These are phyloP conservation scores for Kurtzmaniella quercitrusa DNA, from an alignment of 1,139 yeast species.

Conservation along the genomic window DNA sequence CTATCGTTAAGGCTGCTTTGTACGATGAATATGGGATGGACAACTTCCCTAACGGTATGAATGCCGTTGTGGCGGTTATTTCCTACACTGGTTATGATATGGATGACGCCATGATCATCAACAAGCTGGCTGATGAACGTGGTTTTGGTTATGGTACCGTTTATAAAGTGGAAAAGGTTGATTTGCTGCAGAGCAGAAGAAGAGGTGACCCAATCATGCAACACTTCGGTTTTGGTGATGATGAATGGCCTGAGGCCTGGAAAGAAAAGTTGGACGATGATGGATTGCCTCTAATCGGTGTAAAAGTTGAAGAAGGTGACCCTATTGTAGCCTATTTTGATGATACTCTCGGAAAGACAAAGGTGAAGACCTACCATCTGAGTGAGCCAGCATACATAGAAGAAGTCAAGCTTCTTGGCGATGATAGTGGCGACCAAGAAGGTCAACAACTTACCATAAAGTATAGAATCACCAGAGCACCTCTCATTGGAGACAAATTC, in stretches of 20 bases:
- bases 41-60: constrained; percentile 96
- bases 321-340: constrained; percentile 92
- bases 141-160: constrained; percentile 98
- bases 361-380: constrained; percentile 88
- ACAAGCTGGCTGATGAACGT: constrained; percentile 94
- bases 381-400: constrained; percentile 93
- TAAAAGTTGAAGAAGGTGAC: constrained; percentile 88
- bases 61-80: constrained; percentile 97
- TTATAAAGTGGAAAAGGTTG: constrained; percentile 90
- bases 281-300: constrained; percentile 91
- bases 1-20: constrained; percentile 88
- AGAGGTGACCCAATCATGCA: constrained; percentile 94
- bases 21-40: constrained; percentile 98
- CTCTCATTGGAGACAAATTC: constrained; percentile 95
- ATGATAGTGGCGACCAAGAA: constrained; percentile 73
- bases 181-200: constrained; percentile 70
- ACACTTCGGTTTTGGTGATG: constrained; percentile 92
- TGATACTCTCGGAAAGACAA: constrained; percentile 87
- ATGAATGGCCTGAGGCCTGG: constrained; percentile 92
- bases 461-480: constrained; percentile 86
- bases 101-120: constrained; percentile 99
- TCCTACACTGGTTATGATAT: constrained; percentile 99
- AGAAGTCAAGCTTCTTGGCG: constrained; percentile 89
- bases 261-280: constrained; percentile 82
- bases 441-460: constrained; percentile 84